These are phyloP conservation scores for Rhododendron simsii DNA, from an alignment of 148 eudicot genomes.

Conservation along the genomic window DNA sequence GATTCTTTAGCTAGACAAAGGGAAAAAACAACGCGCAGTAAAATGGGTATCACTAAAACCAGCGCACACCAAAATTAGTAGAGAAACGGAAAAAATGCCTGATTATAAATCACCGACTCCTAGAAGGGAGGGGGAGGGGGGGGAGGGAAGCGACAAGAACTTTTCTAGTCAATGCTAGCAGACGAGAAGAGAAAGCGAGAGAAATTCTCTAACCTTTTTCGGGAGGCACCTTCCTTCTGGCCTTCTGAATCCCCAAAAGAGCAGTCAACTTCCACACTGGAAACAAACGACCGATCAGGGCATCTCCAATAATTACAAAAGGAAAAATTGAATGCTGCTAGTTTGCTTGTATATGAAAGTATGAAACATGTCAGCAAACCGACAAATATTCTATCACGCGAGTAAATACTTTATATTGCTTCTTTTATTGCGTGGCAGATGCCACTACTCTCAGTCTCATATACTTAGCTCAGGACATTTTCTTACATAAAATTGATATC, in stretches of 20 bases:
- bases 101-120: background rate
- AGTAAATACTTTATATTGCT: background rate
- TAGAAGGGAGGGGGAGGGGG: background rate
- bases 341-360: background rate
- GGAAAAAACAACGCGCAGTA: background rate
- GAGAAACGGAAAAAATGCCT: background rate
- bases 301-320: background rate
- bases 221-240: conserved; percentile 18
- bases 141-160: background rate
- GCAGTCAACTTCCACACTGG: conserved; percentile 25
- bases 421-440: background rate
- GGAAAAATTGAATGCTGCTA: background rate
- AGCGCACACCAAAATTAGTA: background rate
- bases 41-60: background rate
- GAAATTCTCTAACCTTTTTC: conserved; percentile 12
- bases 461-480: background rate
- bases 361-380: background rate
- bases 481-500: background rate
- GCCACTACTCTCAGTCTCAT: background rate
- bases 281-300: conserved; percentile 6
- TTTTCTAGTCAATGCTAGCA: background rate
- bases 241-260: conserved; percentile 18
- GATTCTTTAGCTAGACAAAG: background rate
- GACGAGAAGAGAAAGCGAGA: background rate
- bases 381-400: background rate